Evolutionary conservation across 2,329 filamentous ascomycete genomes (phyloP).

Genomic region (Hypoxylon sp.): DNA sequence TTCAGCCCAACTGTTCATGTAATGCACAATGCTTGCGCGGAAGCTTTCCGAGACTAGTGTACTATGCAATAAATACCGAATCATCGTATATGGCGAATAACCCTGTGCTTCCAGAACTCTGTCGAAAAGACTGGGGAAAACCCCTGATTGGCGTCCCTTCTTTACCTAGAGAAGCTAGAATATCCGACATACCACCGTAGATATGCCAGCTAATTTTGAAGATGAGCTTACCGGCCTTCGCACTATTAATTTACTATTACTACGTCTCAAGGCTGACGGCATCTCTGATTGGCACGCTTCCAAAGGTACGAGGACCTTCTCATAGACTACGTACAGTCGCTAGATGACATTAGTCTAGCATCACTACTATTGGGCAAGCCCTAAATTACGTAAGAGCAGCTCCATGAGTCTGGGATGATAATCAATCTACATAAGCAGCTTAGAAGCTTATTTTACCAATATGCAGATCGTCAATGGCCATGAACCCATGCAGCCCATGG

Average conservation of each 20-base stretch:
- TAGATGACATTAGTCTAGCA: neutral
- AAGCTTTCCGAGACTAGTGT: slow-evolving; percentile 19
- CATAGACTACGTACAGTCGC: neutral
- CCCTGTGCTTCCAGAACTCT: slow-evolving; percentile 4
- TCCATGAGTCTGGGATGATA: slow-evolving; percentile 2
- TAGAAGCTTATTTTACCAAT: slow-evolving; percentile 3
- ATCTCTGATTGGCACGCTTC: neutral
- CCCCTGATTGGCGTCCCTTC: slow-evolving; percentile 9
- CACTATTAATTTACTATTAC: slow-evolving; percentile 16
- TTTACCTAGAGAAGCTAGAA: slow-evolving; percentile 29
- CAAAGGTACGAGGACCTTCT: neutral
- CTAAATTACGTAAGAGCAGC: neutral
- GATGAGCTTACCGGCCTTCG: slow-evolving; percentile 4
- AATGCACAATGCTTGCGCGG: slow-evolving; percentile 11
- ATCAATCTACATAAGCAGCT: slow-evolving; percentile 7
- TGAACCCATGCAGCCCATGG: neutral
- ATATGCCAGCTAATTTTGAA: slow-evolving; percentile 22
- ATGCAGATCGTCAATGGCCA: neutral
- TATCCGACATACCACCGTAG: slow-evolving; percentile 35
- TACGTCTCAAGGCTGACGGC: neutral
- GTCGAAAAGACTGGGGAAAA: slow-evolving; percentile 22
- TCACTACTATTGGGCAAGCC: neutral
- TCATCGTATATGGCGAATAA: slow-evolving; percentile 3
- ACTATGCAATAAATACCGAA: slow-evolving; percentile 1
- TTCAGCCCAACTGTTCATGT: neutral